Evolutionary conservation across 331 rosid species (phyloP).

Genomic region (Spiraea crenata): DNA sequence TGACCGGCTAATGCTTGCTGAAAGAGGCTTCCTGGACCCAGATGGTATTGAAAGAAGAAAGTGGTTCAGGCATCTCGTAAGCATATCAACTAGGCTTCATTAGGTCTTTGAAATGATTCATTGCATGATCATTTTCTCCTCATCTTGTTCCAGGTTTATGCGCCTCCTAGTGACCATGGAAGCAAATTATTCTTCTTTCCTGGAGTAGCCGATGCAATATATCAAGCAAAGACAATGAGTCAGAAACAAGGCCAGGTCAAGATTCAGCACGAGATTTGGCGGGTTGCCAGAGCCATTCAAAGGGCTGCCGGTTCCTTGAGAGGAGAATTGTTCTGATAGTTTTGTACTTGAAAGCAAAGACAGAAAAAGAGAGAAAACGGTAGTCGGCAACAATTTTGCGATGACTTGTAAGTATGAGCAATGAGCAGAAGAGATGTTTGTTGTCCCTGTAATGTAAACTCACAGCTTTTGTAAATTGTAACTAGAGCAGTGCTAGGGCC

Average conservation of each 20-base stretch:
- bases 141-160: constrained; percentile 54
- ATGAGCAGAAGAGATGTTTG: neutral
- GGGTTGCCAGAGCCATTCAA: constrained; percentile 75
- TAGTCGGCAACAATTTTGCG: neutral
- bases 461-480: neutral
- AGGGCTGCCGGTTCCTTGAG: constrained; percentile 67
- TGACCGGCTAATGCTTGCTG: constrained; percentile 73
- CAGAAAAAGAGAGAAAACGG: neutral
- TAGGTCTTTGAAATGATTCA: neutral
- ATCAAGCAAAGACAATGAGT: constrained; percentile 28
- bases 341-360: neutral
- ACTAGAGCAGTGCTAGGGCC: no score
- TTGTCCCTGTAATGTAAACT: neutral
- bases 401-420: neutral
- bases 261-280: constrained; percentile 86
- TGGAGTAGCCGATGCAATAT: constrained; percentile 69
- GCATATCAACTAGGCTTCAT: constrained; percentile 6
- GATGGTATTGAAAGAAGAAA: constrained; percentile 59
- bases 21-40: constrained; percentile 72
- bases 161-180: constrained; percentile 55
- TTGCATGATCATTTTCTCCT: neutral
- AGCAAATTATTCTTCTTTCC: constrained; percentile 68
- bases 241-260: constrained; percentile 35
- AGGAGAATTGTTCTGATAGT: constrained; percentile 58
- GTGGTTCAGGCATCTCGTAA: constrained; percentile 92